These are phyloP conservation scores for Schwanniomyces sp. DNA, from an alignment of 805 yeast genomes.

Conservation along the genomic window DNA sequence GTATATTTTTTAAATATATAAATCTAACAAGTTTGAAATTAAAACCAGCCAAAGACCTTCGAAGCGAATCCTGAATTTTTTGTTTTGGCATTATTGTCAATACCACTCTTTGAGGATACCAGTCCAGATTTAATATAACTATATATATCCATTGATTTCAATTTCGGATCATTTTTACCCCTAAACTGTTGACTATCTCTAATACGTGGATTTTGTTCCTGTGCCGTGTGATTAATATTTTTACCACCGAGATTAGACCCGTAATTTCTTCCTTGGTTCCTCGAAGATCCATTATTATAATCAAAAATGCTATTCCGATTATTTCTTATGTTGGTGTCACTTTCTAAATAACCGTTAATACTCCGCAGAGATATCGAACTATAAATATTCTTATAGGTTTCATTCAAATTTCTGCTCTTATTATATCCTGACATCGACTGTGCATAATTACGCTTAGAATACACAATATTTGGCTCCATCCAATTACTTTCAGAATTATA, in stretches of 20 bases:
- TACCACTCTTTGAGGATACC: background rate
- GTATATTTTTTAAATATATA: background rate
- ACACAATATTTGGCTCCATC: slow-evolving; percentile 45
- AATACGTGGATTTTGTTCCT: background rate
- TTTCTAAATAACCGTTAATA: slow-evolving; percentile 12
- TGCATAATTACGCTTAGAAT: slow-evolving; percentile 21
- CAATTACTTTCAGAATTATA: slow-evolving; percentile 47
- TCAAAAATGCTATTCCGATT: background rate
- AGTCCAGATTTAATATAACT: background rate
- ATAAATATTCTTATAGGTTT: slow-evolving; percentile 35
- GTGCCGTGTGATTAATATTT: background rate
- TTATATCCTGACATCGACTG: slow-evolving; percentile 20
- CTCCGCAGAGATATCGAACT: slow-evolving; percentile 36
- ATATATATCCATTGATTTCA: background rate
- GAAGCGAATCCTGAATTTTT: background rate
- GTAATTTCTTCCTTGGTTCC: background rate
- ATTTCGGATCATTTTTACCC: background rate
- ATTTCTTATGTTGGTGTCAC: background rate
- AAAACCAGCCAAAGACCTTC: background rate
- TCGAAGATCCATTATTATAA: background rate
- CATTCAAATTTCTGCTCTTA: slow-evolving; percentile 21
- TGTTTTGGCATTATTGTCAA: background rate
- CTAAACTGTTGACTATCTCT: background rate
- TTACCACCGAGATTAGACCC: background rate
- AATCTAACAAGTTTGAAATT: background rate